A percentile compares a stretch with the other conserved stretches of the same genome.
phyloP scores from a whole-genome alignment of 495 filamentous ascomycete species.

The Margaritispora aquatica region DNA sequence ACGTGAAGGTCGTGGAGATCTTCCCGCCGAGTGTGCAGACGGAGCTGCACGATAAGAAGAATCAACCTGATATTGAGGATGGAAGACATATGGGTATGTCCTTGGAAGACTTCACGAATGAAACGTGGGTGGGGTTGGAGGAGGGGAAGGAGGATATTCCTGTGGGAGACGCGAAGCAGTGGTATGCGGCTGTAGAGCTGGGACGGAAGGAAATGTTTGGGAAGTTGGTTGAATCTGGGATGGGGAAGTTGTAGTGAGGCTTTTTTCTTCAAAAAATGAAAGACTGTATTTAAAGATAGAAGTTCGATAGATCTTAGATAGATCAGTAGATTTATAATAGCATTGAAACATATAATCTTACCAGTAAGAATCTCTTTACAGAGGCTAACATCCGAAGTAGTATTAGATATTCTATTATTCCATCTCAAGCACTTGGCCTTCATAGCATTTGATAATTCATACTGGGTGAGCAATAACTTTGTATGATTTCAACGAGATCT shows the following conservation, averaged over 20 bases:
- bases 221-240: constrained; percentile 37
- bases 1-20: constrained; percentile 49
- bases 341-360: no score
- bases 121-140: constrained; percentile 38
- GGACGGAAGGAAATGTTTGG: constrained; percentile 42
- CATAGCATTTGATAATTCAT: no score
- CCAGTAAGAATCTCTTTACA: no score
- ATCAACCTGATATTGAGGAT: constrained; percentile 35
- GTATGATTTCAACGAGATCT: no score
- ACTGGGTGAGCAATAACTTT: no score
- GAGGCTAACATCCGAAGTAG: no score
- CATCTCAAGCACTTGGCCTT: no score
- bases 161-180: constrained; percentile 42
- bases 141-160: constrained; percentile 49
- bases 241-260: background rate
- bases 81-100: constrained; percentile 42
- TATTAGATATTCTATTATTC: no score
- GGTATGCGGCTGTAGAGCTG: constrained; percentile 32
- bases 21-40: constrained; percentile 49
- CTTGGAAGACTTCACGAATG: constrained; percentile 42
- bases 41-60: constrained; percentile 41
- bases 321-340: no score
- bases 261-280: no score
- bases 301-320: no score
- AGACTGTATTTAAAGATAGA: no score